These are phyloP conservation scores for Populus nigra DNA, from an alignment of 345 rosid genomes.

Conservation along the genomic window DNA sequence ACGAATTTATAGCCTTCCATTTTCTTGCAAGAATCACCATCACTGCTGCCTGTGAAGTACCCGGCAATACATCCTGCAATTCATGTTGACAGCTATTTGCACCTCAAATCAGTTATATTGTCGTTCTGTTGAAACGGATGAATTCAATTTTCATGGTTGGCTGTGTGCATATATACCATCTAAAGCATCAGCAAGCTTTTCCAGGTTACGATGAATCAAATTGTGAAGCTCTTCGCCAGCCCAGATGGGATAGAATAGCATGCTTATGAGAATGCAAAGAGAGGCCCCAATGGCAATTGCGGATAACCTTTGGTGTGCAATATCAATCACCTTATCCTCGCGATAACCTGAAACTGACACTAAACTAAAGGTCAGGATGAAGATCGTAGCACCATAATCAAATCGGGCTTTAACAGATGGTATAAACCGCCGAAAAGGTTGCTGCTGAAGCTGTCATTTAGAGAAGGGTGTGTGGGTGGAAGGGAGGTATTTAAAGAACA, in stretches of 20 bases:
- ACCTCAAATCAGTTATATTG: neutral
- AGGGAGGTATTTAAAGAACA: neutral
- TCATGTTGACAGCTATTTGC: neutral
- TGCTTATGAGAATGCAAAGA: conserved; percentile 54
- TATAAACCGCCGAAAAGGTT: conserved; percentile 67
- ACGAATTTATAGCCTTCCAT: conserved; percentile 54
- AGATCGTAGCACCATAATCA: conserved; percentile 74
- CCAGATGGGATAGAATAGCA: conserved; percentile 65
- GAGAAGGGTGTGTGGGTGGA: neutral
- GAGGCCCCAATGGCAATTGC: conserved; percentile 64
- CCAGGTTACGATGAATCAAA: conserved; percentile 50
- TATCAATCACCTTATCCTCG: conserved; percentile 45
- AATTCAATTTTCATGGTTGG: neutral
- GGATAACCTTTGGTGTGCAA: conserved; percentile 63
- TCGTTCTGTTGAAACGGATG: neutral
- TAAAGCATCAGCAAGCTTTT: conserved; percentile 56
- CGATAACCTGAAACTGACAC: conserved; percentile 66
- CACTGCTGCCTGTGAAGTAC: conserved; percentile 39
- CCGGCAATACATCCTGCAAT: conserved; percentile 46
- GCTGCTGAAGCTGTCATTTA: conserved; percentile 58
- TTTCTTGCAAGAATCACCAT: conserved; percentile 35
- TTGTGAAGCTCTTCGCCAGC: conserved; percentile 73
- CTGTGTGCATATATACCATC: conserved; percentile 40
- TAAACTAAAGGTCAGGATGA: conserved; percentile 75
- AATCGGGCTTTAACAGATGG: conserved; percentile 66